A percentile compares a stretch with the other conserved stretches of the same genome.
These are phyloP conservation scores for Hypoxylon intermedium DNA, from an alignment of 495 filamentous ascomycete species.

Conservation along the genomic window DNA sequence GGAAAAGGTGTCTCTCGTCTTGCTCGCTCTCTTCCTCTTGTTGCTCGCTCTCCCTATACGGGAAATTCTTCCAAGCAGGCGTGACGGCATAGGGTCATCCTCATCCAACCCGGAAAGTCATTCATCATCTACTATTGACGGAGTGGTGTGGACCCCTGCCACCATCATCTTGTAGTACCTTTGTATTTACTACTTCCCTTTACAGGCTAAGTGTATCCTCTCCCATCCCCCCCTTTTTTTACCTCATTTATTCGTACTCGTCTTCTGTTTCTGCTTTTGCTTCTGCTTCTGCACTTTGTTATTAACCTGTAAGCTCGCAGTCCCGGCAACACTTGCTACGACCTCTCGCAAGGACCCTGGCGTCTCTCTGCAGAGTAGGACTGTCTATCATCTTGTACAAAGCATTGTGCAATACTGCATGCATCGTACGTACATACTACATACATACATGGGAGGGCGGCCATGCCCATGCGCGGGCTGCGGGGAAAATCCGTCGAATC, in stretches of 20 bases:
- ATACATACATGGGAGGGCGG: constrained; percentile 19
- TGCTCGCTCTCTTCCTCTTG: constrained; percentile 1
- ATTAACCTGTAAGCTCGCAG: constrained; percentile 10
- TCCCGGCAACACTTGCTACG: neutral
- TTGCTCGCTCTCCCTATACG: constrained; percentile 6
- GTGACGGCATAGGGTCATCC: constrained; percentile 41
- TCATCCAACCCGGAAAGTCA: constrained; percentile 39
- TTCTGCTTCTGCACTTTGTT: too few relatives aligned
- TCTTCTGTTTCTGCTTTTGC: constrained; percentile 1
- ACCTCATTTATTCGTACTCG: neutral
- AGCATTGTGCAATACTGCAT: constrained; percentile 29
- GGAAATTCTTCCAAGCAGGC: constrained; percentile 29
- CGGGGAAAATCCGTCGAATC: constrained; percentile 39
- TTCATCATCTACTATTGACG: constrained; percentile 37
- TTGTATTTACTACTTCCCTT: constrained; percentile 38
- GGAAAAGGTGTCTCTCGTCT: too few relatives aligned
- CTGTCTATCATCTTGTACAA: constrained; percentile 20
- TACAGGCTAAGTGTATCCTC: constrained; percentile 32
- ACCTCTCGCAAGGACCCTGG: neutral
- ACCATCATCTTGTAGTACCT: constrained; percentile 25
- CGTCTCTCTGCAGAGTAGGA: neutral
- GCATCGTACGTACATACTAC: constrained; percentile 24
- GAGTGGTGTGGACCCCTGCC: constrained; percentile 29
- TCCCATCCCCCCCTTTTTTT: constrained; percentile 5
- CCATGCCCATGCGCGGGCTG: constrained; percentile 29